phyloP scores from a whole-genome alignment of 139 green algal species.

The Haematococcus sp. region DNA sequence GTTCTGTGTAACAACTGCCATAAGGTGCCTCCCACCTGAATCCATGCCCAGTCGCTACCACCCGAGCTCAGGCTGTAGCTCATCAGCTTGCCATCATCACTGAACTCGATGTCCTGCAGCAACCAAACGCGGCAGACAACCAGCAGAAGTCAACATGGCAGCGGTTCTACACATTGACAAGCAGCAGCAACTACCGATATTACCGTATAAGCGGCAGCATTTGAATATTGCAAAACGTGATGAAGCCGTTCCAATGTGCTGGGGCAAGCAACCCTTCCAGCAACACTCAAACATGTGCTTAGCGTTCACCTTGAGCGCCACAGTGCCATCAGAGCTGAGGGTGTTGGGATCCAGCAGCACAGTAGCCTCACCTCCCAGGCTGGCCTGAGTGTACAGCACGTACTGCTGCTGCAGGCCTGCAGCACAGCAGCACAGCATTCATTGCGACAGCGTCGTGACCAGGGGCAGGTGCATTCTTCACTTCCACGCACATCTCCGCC shows the following conservation, averaged over 20 bases:
- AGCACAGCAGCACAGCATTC: neutral
- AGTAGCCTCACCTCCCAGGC: conserved; percentile 39
- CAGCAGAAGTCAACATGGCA: neutral
- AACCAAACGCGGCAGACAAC: neutral
- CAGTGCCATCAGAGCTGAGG: conserved; percentile 37
- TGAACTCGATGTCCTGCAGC: conserved; percentile 54
- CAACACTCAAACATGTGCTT: too few species aligned
- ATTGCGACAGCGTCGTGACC: too few species aligned
- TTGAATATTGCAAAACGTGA: too few species aligned
- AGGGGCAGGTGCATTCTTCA: too few species aligned
- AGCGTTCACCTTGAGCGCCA: conserved; percentile 51
- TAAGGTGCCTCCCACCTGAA: conserved; percentile 61
- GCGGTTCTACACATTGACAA: too few species aligned
- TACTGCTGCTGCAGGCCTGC: conserved; percentile 82
- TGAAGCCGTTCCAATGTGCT: too few species aligned
- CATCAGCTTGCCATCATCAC: conserved; percentile 66
- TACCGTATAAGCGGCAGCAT: too few species aligned
- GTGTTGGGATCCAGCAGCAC: conserved; percentile 92
- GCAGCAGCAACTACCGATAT: too few species aligned
- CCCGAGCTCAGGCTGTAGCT: conserved; percentile 72
- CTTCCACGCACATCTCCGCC: too few species aligned
- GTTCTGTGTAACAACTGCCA: too few species aligned
- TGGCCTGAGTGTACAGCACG: conserved; percentile 70
- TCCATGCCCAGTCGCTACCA: conserved; percentile 76
- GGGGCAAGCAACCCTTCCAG: too few species aligned